These are phyloP conservation scores for Vigna mungo DNA, from an alignment of 306 rosid genomes.

Conservation along the genomic window DNA sequence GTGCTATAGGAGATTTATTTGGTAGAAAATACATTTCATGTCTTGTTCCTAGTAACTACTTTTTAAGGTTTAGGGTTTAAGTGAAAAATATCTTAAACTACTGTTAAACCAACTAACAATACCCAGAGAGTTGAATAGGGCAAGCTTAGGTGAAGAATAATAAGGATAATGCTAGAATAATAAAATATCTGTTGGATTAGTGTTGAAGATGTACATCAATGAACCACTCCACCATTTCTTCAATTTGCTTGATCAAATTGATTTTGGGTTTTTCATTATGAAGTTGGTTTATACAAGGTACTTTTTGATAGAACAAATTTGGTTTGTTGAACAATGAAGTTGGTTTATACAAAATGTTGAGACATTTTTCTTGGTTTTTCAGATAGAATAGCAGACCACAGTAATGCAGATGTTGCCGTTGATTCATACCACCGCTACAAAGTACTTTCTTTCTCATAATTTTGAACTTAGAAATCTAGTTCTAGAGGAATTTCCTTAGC, in stretches of 20 bases:
- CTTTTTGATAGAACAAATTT: no score
- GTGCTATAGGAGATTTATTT: background rate
- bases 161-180: no score
- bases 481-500: constrained; percentile 17
- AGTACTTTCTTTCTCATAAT: constrained; percentile 50
- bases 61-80: no score
- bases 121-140: no score
- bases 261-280: constrained; percentile 3
- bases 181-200: no score
- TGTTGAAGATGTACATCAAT: no score
- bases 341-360: constrained; percentile 17
- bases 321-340: no score
- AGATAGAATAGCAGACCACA: constrained; percentile 62
- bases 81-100: no score
- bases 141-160: no score
- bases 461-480: constrained; percentile 3
- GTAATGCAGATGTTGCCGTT: constrained; percentile 59
- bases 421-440: constrained; percentile 74
- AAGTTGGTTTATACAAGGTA: constrained; percentile 14
- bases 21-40: background rate
- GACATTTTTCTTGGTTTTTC: constrained; percentile 34
- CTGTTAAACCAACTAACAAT: no score
- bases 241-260: constrained; percentile 15
- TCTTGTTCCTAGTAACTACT: background rate
- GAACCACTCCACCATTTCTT: background rate